Base-by-base conservation (phyloP, 2,329 filamentous ascomycete genomes). In the Cylindrodendrum hubeiense region DNA sequence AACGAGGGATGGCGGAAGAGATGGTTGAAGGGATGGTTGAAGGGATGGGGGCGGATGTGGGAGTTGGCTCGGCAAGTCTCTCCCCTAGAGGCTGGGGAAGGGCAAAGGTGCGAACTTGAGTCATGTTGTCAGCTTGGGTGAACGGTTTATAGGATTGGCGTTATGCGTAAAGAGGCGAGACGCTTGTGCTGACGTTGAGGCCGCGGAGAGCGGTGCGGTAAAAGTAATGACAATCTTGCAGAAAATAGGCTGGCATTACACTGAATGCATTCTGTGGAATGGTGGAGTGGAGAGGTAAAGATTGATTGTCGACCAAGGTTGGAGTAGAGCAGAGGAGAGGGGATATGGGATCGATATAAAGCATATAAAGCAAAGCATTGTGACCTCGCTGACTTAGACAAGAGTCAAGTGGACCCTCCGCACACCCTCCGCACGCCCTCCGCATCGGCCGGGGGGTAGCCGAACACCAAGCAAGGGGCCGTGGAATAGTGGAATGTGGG, bases 141-240 rank as follows among this genome's bases (percentile, higher is more conserved):
- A 59, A 22, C 37, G 26, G 56, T 44, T 55, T 43, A 59, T 67
- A 44, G 34, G 34, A 53, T 66, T 47, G 51, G 57, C 53, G 52
- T 66, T 84, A 93, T 81, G 86, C 87, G 84, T 93, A 94, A 59
- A 93, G 84, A 73, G 92, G 90, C 71, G 91, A 93, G 80, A 97
- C 89, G 76, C 84, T 87, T 74, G 93, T 97, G 82, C 90, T 88
- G 74, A 97, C 90, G 77, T 92, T 95, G 74, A 97, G 85, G 78
- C 94, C 91, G 85, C 93, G 93, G 83, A 97, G 84, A 78, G 93
- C 92, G 80, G 91, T 97, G 85, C 93, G 93, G 85, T 93, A 96
- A 83, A 97, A 97, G 83, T 97, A 97, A 79, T 97, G 93, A 77
- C 93, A 97, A 81, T 97, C 92, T 86, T 96, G 91, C 63, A 93